phyloP scores from a whole-genome alignment of 2,329 filamentous ascomycete genomes.

The Tolypocladium album region DNA sequence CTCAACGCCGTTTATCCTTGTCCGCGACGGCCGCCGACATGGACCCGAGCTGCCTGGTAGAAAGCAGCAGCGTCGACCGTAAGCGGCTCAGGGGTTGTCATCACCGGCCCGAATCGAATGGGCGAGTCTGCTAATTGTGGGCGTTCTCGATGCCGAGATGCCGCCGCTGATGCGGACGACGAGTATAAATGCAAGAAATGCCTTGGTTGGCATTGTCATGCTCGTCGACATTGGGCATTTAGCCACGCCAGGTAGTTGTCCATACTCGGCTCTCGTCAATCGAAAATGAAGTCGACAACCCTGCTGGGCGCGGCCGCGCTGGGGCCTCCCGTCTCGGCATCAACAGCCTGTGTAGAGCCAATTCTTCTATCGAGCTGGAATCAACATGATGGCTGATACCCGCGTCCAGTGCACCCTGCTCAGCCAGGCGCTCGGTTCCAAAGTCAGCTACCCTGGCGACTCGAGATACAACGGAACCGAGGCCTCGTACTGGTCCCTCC shows the following conservation, averaged over 20 bases:
- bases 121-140: not conserved
- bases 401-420: not conserved
- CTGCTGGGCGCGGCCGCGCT: not conserved
- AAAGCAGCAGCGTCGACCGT: not conserved
- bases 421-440: not conserved
- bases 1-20: not conserved
- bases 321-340: not conserved
- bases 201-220: too few relatives aligned
- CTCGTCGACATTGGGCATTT: not conserved
- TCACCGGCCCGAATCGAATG: not conserved
- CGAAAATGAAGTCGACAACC: not conserved
- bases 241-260: not conserved
- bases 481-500: not conserved
- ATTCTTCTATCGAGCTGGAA: not conserved
- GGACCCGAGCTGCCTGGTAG: not conserved
- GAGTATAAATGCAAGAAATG: not conserved
- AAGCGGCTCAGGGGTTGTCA: not conserved
- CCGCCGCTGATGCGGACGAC: not conserved
- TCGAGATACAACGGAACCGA: not conserved
- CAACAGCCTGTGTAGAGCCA: not conserved
- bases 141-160: not conserved
- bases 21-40: not conserved
- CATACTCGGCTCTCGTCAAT: not conserved
- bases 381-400: not conserved
- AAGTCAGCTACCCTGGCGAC: not conserved